These are phyloP conservation scores for Lineolata rhizophorae DNA, from an alignment of 495 filamentous ascomycete species.

Conservation along the genomic window DNA sequence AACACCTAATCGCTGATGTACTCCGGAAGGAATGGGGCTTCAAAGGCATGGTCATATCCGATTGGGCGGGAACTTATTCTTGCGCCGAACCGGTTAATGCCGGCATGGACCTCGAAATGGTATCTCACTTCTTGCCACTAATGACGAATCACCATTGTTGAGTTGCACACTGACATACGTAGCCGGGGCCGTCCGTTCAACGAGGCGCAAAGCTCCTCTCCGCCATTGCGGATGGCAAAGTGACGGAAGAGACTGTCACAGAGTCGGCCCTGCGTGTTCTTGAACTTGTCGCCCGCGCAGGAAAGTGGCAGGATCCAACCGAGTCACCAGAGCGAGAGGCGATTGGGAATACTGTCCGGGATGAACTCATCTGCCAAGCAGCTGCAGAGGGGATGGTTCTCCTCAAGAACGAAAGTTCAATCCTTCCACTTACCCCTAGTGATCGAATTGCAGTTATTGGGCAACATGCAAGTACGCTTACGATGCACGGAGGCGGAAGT, in stretches of 20 bases:
- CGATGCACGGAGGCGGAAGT: conserved; percentile 61
- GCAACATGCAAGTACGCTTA: conserved; percentile 53
- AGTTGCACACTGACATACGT: no score
- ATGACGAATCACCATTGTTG: conserved; percentile 6
- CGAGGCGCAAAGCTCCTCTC: no score
- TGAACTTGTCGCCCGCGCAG: conserved; percentile 10
- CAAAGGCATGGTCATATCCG: conserved; percentile 25
- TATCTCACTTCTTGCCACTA: conserved; percentile 7
- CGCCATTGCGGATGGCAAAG: no score
- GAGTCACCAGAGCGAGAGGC: conserved; percentile 9
- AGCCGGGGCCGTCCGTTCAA: no score
- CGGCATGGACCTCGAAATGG: conserved; percentile 13
- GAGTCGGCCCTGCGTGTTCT: conserved; percentile 15
- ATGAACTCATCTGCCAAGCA: conserved; percentile 9
- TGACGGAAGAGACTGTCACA: conserved; percentile 9
- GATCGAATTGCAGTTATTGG: conserved; percentile 54
- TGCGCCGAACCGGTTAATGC: conserved; percentile 8
- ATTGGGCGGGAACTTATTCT: conserved; percentile 13
- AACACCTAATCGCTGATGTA: conserved; percentile 35
- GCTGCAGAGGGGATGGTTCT: conserved; percentile 14
- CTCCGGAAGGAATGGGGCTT: conserved; percentile 51
- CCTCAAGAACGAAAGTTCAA: conserved; percentile 15
- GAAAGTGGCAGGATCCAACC: conserved; percentile 5
- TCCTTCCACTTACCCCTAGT: conserved; percentile 10
- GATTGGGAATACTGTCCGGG: conserved; percentile 7